Evolutionary conservation across 1,139 yeast genomes (phyloP).

Genomic region (Diutina ranongensis): DNA sequence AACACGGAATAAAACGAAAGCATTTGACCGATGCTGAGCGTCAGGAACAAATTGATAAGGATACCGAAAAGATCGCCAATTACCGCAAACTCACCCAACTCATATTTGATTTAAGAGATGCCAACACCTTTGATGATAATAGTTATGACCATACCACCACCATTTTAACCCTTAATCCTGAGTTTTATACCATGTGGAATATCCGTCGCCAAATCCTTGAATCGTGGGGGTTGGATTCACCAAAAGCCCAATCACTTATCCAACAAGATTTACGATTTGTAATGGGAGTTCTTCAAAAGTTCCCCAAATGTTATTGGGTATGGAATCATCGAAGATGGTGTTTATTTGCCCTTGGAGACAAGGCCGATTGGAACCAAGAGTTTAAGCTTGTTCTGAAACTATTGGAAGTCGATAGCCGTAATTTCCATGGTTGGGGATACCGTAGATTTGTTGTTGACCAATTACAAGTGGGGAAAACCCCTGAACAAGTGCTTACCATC

Average conservation of each 20-base stretch:
- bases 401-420: slow-evolving; percentile 64
- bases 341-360: slow-evolving; percentile 35
- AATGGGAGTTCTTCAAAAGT: slow-evolving; percentile 44
- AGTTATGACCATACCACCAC: slow-evolving; percentile 38
- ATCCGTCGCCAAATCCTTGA: slow-evolving; percentile 63
- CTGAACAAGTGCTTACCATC: slow-evolving; percentile 16
- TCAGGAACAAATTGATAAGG: slow-evolving; percentile 42
- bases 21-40: slow-evolving; percentile 47
- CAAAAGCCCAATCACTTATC: slow-evolving; percentile 23
- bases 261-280: slow-evolving; percentile 52
- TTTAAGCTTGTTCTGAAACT: slow-evolving; percentile 57
- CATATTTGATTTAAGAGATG: slow-evolving; percentile 28
- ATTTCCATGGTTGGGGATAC: slow-evolving; percentile 95
- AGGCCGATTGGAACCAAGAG: slow-evolving; percentile 57
- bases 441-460: slow-evolving; percentile 57
- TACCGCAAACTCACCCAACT: slow-evolving; percentile 38
- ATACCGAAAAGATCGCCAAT: slow-evolving; percentile 37
- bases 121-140: slow-evolving; percentile 21
- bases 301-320: slow-evolving; percentile 91
- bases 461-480: slow-evolving; percentile 24
- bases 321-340: slow-evolving; percentile 94
- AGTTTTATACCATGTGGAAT: slow-evolving; percentile 86
- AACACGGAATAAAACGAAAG: slow-evolving; percentile 67
- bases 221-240: slow-evolving; percentile 12
- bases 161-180: slow-evolving; percentile 64